Conservation (phyloP, 2,329 filamentous ascomycete species). For the Claviceps spartinae region DNA sequence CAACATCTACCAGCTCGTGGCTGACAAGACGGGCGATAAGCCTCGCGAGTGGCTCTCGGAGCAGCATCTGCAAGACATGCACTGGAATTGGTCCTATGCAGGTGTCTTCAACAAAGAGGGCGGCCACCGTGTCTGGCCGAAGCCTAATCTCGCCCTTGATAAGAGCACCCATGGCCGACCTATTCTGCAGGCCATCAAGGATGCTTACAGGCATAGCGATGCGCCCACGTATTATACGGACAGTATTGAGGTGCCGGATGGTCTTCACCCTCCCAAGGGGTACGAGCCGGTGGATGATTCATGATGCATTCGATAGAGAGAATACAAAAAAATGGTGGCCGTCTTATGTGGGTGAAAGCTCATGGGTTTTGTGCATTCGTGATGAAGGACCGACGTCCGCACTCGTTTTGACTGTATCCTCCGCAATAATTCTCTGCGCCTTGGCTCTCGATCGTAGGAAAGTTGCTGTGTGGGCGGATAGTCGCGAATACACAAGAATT, state of each 20-base stretch:
- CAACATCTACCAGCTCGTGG: constrained; percentile 53
- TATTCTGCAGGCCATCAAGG: constrained; percentile 25
- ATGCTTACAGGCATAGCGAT: constrained; percentile 23
- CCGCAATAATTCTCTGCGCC: too few species aligned
- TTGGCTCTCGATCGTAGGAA: too few species aligned
- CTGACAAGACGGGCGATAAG: constrained; percentile 44
- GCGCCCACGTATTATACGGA: constrained; percentile 29
- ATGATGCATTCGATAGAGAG: too few species aligned
- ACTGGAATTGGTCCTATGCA: constrained; percentile 41
- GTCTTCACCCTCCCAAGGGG: constrained; percentile 27
- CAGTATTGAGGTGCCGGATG: constrained; percentile 26
- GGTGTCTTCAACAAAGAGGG: constrained; percentile 29
- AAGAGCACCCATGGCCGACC: constrained; percentile 18
- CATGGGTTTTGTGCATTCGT: too few species aligned
- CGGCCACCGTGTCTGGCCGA: constrained; percentile 22
- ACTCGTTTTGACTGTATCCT: too few species aligned
- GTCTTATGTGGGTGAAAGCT: too few species aligned
- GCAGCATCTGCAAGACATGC: constrained; percentile 25
- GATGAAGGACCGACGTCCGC: too few species aligned
- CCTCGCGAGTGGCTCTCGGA: constrained; percentile 24
- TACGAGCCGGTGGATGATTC: constrained; percentile 15
- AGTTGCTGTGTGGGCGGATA: too few species aligned
- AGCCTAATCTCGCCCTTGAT: constrained; percentile 25
- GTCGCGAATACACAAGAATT: too few species aligned
- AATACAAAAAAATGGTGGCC: background rate